Evolutionary conservation across 208 protist genomes (phyloP), one percentile per base, ranked within the genome.

Genomic region (Phytomonas sp.): DNA sequence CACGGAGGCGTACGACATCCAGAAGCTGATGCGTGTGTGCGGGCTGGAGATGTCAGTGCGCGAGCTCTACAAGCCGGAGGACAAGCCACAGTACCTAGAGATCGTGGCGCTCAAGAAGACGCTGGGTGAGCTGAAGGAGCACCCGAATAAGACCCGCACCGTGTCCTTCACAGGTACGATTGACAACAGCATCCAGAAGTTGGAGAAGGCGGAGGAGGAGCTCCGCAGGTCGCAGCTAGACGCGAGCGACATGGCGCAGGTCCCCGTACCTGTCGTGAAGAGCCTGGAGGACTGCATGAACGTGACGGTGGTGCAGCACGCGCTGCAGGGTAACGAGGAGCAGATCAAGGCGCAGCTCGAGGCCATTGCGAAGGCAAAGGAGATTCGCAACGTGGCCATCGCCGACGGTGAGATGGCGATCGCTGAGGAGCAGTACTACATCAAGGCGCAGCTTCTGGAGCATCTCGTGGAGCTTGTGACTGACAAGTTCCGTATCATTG

Each of bases 61-160:
- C 56, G 87, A 93, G 84, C 80, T 90, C 74, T 88, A 87, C 75
- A 76, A 78, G 37, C 86, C 87, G 70, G 84, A 90, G 82, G 87
- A 93, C 73, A 90, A 93, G 72, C 87, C 88, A 76, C 87, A 93
- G 87, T 87, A 90, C 75, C 79, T 93, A 61, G 84, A 93, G 63
- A 67, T 79, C 46, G 86, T 92, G 60, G 83, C 60, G 31, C 63
- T 92, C 72, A 92, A 88, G 80, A 92, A 89, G 78, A 70, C 80
- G 61, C 83, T 92, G 40, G 75, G 86, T 73, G 86, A 92, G 61
- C 68, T 92, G 72, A 79, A 79, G 56, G 81, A 92, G 79, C 83
- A 92, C 74, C 81, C 79, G 31, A 92, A 92, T 80, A 92, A 92
- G 81, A 92, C 87, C 29, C 82, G 87, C 59, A 73, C 87, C 33